Conservation (phyloP, 306 rosid species). For the cucumber (Cucumis sativus) region Cucumber_9930_V3 NC_026655.2:20304501-20305000, state of each 20-base stretch:
- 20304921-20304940: slow-evolving; percentile 23
- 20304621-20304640: not conserved
- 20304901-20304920: slow-evolving; percentile 26
- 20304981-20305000: slow-evolving; percentile 22
- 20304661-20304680: slow-evolving; percentile 17
- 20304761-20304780: slow-evolving; percentile 18
- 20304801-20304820: slow-evolving; percentile 13
- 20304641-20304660: slow-evolving; percentile 16
- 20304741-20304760: slow-evolving; percentile 21
- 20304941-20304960: slow-evolving; percentile 20
- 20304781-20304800: slow-evolving; percentile 13
- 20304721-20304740: slow-evolving; percentile 26
- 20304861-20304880: slow-evolving; percentile 36
- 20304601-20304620: not conserved
- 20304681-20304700: slow-evolving; percentile 3
- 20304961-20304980: slow-evolving; percentile 22
- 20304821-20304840: slow-evolving; percentile 20
- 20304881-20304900: slow-evolving; percentile 79
- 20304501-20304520: slow-evolving; percentile 9
- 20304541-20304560: slow-evolving; percentile 20
- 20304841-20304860: slow-evolving; percentile 16
- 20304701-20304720: slow-evolving; percentile 21
- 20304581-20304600: not conserved
- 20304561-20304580: slow-evolving; percentile 15
- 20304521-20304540: slow-evolving; percentile 18